Evolutionary conservation across 805 yeast species (phyloP), one percentile per base, ranked within the genome.

Genomic region (Allodekkera sacchari): DNA sequence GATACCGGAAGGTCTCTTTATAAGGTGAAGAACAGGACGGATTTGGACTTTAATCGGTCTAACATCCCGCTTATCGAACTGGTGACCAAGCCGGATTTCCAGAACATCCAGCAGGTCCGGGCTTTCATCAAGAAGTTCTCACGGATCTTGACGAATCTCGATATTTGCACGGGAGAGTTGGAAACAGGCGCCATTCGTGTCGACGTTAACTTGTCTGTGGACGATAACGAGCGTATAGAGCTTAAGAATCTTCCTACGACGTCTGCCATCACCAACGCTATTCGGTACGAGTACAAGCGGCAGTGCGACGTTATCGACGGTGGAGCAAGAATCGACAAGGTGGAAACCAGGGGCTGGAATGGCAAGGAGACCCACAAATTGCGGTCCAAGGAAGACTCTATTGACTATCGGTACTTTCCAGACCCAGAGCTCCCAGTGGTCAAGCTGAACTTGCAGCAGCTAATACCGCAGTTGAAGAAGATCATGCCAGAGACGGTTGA

Each of bases 161-260:
- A 71, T 4, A 72, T 92, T 1, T 85, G 95, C 42, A 67, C 89
- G 0, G 97, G 96, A 11, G 95, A 88, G 43, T 64, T 92, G 49
- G 97, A 92, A 50, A 75, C 87, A 1, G 98, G 98, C 6, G 92
- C 96, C 0, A 80, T 92, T 69, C 67, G 98, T 47, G 92, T 89
- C 4, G 98, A 92, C 50, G 97, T 85, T 7, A 92, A 92, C 43
- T 69, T 92, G n/a, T 82, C 94, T 16, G 76, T 89, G 5, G 72
- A 74, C 39, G 71, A 68, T 12, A 75, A 79, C 34, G 66, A 75
- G 25, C 58, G 97, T 37, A 85, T 89, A 15, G 98, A 92, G 47
- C 68, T 92, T 46, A 92, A 92, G 53, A 92, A 92, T 53, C 60
- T 92, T 44, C 82, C 95, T 7, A 83, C 88, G 19, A 77, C 87